Conservation (phyloP, 1,139 yeast species). For the Pichiaceae sp. region DNA sequence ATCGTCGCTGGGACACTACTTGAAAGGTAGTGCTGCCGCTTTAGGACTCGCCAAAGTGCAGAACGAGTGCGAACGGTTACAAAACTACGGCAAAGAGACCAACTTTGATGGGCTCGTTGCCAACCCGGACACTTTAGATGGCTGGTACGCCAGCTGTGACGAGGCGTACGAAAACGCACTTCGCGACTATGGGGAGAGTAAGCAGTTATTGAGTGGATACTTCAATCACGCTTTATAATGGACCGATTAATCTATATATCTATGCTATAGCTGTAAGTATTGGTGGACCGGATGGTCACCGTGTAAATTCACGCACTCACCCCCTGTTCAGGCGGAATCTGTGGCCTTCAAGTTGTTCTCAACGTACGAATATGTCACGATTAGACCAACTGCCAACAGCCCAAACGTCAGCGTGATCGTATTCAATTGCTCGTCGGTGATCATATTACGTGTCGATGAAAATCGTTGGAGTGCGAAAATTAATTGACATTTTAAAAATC, state of each 20-base stretch:
- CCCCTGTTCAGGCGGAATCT: too few species aligned
- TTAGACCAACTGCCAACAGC: slow-evolving; percentile 58
- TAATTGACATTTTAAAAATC: too few species aligned
- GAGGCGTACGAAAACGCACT: slow-evolving; percentile 54
- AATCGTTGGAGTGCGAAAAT: too few species aligned
- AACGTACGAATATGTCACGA: slow-evolving; percentile 59
- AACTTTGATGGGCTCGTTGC: slow-evolving; percentile 34
- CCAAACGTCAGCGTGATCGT: slow-evolving; percentile 72
- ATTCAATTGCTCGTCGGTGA: slow-evolving; percentile 72
- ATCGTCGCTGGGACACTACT: slow-evolving; percentile 78
- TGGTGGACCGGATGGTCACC: too few species aligned
- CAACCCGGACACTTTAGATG: slow-evolving; percentile 19
- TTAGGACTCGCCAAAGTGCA: slow-evolving; percentile 78
- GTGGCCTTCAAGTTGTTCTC: slow-evolving; percentile 32
- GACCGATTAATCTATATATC: neutral
- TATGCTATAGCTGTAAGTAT: neutral
- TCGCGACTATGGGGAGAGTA: slow-evolving; percentile 48
- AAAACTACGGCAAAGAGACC: slow-evolving; percentile 66
- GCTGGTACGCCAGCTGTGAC: slow-evolving; percentile 41
- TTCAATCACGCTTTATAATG: slow-evolving; percentile 29
- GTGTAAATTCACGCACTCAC: too few species aligned
- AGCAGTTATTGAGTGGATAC: slow-evolving; percentile 47
- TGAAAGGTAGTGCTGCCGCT: slow-evolving; percentile 95
- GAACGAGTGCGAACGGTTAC: slow-evolving; percentile 85
- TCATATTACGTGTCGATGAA: slow-evolving; percentile 59